Conservation (phyloP, 257 asterid genomes). For the Henckelia pumila region DNA sequence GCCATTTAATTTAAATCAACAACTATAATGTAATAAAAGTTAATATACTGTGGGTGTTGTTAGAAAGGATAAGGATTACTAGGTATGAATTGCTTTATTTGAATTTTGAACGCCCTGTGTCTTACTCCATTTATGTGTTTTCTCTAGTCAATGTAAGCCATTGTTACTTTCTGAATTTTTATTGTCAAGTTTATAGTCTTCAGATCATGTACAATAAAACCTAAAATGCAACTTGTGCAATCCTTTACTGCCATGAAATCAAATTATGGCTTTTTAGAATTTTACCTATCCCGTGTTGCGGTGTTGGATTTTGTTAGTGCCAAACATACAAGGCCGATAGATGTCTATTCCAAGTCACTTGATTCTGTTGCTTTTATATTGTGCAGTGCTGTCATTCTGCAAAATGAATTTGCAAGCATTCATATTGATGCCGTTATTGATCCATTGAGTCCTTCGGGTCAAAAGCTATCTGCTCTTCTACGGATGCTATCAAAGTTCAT, state of each 20-base stretch:
- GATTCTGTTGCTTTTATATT: constrained; percentile 21
- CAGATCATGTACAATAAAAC: neutral
- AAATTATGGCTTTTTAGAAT: neutral
- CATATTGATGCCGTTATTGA: constrained; percentile 96
- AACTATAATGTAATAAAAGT: neutral
- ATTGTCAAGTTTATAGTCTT: neutral
- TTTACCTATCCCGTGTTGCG: constrained; percentile 1
- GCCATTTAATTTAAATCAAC: neutral
- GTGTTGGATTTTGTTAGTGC: constrained; percentile 12
- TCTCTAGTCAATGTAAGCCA: neutral
- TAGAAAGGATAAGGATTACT: neutral
- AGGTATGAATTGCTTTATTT: neutral
- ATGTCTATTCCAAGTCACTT: constrained; percentile 23
- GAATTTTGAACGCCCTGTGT: neutral
- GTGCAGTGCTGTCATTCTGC: constrained; percentile 79
- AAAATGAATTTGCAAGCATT: constrained; percentile 73
- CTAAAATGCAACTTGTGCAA: neutral
- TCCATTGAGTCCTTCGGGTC: constrained; percentile 98
- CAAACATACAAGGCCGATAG: constrained; percentile 10
- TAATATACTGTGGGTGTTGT: neutral
- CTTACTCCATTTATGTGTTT: neutral
- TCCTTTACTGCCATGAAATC: no score
- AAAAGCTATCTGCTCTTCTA: constrained; percentile 88
- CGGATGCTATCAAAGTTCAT: constrained; percentile 68
- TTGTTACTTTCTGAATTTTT: no score